Evolutionary conservation across 139 green algal genomes (phyloP).

Genomic region (Tetradesmus lagerheimii): DNA sequence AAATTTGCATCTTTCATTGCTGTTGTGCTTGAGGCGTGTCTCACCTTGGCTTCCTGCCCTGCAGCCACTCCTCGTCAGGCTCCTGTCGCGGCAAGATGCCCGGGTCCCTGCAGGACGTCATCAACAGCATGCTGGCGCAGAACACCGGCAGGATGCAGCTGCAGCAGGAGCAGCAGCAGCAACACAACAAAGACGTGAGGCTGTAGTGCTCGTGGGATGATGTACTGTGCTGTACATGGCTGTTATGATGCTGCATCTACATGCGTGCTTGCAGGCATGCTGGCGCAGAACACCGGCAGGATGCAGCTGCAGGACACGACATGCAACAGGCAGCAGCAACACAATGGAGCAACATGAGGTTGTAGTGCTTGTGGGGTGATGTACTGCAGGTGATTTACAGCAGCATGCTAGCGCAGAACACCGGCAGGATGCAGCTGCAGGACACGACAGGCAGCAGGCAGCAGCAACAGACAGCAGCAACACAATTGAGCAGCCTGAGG

Average conservation of each 20-base stretch:
- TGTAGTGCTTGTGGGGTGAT: no score
- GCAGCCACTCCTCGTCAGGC: conserved; percentile 79
- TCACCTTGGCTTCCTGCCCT: conserved; percentile 55
- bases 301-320: no score
- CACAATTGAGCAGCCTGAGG: no score
- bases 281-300: no score
- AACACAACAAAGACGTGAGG: no score
- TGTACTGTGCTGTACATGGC: no score
- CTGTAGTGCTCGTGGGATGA: no score
- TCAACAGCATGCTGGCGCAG: conserved; percentile 71
- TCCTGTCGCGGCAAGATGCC: conserved; percentile 91
- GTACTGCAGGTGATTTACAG: conserved; percentile 82
- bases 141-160: conserved; percentile 64
- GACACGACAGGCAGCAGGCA: no score
- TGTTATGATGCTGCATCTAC: no score
- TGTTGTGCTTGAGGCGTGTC: background rate
- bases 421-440: conserved; percentile 64
- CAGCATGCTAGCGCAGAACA: conserved; percentile 70
- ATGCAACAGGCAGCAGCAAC: no score
- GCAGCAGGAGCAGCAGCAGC: conserved; percentile 34
- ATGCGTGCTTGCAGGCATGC: no score
- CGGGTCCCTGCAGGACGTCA: conserved; percentile 89
- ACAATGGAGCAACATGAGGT: no score
- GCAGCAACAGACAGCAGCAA: background rate
- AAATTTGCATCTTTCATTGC: background rate